These are phyloP conservation scores for Coniophora puteana DNA, from an alignment of 1,284 basidiomycete species.

Conservation along the genomic window DNA sequence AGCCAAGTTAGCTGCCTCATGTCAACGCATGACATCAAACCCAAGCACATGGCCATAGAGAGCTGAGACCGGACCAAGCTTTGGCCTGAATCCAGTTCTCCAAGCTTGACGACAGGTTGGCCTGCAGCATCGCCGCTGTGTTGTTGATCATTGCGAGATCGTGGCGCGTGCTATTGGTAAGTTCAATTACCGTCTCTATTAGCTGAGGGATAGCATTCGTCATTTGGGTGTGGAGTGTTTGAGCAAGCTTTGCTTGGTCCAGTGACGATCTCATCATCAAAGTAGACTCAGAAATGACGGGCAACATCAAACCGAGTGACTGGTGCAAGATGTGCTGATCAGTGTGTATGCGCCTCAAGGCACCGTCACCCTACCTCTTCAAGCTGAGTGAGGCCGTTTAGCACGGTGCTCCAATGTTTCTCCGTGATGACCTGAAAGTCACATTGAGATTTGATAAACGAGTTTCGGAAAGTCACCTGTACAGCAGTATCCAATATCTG, in stretches of 20 bases:
- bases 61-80: constrained; percentile 10
- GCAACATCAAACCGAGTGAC: too few relatives aligned
- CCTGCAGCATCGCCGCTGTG: constrained; percentile 35
- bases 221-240: constrained; percentile 32
- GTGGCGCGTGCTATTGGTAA: constrained; percentile 33
- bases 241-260: constrained; percentile 24
- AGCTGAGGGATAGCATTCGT: constrained; percentile 33
- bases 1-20: background rate
- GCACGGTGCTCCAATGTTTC: too few relatives aligned
- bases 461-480: too few relatives aligned
- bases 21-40: background rate
- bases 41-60: constrained; percentile 18
- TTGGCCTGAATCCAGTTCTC: constrained; percentile 18
- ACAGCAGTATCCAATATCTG: too few relatives aligned
- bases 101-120: constrained; percentile 16
- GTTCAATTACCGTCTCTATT: constrained; percentile 28
- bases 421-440: too few relatives aligned
- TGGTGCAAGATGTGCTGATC: too few relatives aligned
- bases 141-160: constrained; percentile 46
- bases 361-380: too few relatives aligned
- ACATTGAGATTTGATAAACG: too few relatives aligned
- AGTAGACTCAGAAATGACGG: too few relatives aligned
- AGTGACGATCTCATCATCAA: too few relatives aligned
- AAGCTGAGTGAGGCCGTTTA: too few relatives aligned
- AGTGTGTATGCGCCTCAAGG: too few relatives aligned